Evolutionary conservation across 192 early-diverging fungal species (phyloP).

Genomic region (Entomortierella chlamydospora): DNA sequence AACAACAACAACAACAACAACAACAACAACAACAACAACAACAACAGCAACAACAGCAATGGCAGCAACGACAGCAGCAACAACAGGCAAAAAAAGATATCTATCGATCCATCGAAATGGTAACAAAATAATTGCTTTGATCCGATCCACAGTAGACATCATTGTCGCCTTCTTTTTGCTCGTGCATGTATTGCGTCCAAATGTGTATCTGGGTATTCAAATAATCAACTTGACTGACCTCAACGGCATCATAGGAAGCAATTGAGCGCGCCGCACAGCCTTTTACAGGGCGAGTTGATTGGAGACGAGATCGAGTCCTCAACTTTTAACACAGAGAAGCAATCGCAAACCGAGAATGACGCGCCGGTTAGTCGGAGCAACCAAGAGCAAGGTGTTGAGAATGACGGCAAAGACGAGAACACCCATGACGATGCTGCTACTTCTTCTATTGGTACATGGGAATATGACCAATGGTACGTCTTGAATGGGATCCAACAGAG

Average conservation of each 20-base stretch:
- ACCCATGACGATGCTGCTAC: background rate
- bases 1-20: no score
- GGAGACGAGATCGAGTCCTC: background rate
- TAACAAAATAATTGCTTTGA: background rate
- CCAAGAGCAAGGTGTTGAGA: no score
- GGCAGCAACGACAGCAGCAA: background rate
- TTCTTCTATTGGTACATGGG: background rate
- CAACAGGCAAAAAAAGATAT: background rate
- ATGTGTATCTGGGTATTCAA: no score
- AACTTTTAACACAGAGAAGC: background rate
- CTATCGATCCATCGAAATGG: constrained; percentile 6
- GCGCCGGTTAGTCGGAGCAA: no score
- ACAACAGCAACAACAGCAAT: no score
- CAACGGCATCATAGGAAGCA: constrained; percentile 1
- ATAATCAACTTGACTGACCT: no score
- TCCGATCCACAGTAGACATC: no score
- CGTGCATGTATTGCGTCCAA: no score
- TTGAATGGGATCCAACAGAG: background rate
- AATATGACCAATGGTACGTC: constrained; percentile 8
- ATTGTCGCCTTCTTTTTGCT: no score
- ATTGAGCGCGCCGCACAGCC: background rate
- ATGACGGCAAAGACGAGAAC: background rate
- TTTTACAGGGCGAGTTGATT: background rate
- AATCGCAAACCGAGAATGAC: background rate
- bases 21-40: background rate